A percentile compares a stretch with the other conserved stretches of the same genome.
Conservation (phyloP, 2,329 filamentous ascomycete species). For the Sclerotinia spermophila region DNA sequence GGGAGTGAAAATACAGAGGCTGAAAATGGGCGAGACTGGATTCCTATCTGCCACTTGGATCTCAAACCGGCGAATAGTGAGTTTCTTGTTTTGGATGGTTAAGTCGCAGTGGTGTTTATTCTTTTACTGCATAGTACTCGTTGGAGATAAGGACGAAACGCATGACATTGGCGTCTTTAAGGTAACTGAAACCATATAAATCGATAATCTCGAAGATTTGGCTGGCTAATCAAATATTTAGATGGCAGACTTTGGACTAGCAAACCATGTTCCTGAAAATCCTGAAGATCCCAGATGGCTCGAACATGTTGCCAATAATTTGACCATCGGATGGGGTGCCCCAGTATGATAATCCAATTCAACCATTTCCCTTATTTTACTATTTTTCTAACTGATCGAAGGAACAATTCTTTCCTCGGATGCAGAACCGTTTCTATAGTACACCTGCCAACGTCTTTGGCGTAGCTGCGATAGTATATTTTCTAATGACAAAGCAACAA, state of each 20-base stretch:
- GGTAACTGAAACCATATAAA: neutral
- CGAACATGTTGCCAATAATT: neutral
- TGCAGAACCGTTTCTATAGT: neutral
- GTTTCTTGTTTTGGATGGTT: neutral
- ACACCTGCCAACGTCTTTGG: conserved; percentile 6
- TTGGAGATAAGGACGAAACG: neutral
- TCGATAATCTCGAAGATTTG: neutral
- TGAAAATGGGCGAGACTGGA: neutral
- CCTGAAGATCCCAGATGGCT: neutral
- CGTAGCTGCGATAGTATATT: neutral
- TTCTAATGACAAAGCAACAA: neutral
- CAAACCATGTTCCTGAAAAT: neutral
- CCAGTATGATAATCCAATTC: neutral
- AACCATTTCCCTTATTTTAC: neutral
- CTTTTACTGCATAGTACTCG: neutral
- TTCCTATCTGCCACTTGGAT: neutral
- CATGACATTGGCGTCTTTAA: neutral
- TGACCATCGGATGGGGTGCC: neutral
- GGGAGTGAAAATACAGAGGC: neutral
- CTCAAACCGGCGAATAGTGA: conserved; percentile 1
- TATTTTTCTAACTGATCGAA: neutral
- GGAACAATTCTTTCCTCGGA: conserved; percentile 1
- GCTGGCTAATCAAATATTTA: neutral
- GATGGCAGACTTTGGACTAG: neutral
- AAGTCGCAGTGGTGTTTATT: neutral